Conservation (phyloP, 2,329 filamentous ascomycete species). For the Myriosclerotinia scirpicola region DNA sequence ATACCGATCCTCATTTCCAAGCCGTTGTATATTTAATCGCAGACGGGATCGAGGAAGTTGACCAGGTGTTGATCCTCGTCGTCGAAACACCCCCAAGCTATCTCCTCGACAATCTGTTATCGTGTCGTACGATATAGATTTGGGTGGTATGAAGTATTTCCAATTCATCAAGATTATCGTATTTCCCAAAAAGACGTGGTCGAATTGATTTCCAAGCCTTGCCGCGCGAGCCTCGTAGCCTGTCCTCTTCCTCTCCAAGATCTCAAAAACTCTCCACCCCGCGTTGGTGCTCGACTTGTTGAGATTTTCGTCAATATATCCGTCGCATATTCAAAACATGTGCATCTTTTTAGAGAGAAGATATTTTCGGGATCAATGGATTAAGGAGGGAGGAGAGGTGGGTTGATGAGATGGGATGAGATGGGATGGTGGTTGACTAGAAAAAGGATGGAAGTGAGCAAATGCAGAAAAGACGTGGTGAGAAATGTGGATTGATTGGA, state of each 20-base stretch:
- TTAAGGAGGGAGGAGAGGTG: not conserved
- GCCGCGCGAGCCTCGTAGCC: conserved; percentile 5
- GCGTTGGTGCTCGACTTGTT: conserved; percentile 4
- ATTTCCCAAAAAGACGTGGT: not conserved
- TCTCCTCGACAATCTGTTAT: not conserved
- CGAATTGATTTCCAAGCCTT: not conserved
- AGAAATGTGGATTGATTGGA: conserved; percentile 7
- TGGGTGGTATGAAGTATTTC: not conserved
- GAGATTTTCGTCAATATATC: not conserved
- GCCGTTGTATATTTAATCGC: not conserved
- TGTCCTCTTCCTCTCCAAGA: not conserved
- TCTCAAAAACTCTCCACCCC: conserved; percentile 1
- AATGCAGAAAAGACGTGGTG: conserved; percentile 12
- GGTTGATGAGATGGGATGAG: not conserved
- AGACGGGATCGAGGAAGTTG: conserved; percentile 2
- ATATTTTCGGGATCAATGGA: not conserved
- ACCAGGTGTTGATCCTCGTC: conserved; percentile 16
- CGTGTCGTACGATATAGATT: not conserved
- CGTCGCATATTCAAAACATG: conserved; percentile 6
- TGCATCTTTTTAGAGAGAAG: not conserved
- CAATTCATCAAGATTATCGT: conserved; percentile 10
- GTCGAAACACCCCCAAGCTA: conserved; percentile 1
- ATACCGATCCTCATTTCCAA: conserved; percentile 77
- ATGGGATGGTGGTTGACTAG: not conserved
- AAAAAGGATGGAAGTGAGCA: not conserved